Evolutionary conservation across 176 grass and related monocot species (phyloP), one percentile per base, ranked within the genome.

Genomic region (Calamus simplicifolius): DNA sequence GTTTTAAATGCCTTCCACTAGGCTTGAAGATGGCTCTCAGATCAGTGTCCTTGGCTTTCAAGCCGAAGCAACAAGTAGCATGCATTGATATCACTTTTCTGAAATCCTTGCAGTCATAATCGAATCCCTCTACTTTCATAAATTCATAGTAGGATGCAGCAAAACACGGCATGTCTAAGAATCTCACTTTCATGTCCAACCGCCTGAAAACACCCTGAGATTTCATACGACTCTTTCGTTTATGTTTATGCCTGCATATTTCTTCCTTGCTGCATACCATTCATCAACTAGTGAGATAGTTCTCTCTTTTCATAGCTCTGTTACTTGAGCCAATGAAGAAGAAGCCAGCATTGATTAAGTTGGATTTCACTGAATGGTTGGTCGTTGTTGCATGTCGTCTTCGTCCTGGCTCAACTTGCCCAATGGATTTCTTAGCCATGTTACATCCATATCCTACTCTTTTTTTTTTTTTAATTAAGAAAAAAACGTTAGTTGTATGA

Each of bases 211-310:
- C 74, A 51, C 72, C 75, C 50, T 27, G 66, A 4, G 74, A 82
- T 79, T 67, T 68, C 67, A 95, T 78, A 85, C 78, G 66, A 88
- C 85, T 73, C 85, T 77, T 72, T 85, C 89, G 66, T 95, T 95
- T 81, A 85, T 35, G 5, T 8, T 35, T 6, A 6, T 58, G 28
- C 81, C 75, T 17, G 49, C 27, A 1, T 74, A 82, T 4, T 0
- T 21, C 12, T n/a, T 51, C 49, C 80, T 59, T 8, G 71, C 71
- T 28, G 29, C 70, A 58, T 85, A 68, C 89, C 84, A 86, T 55
- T 71, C 66, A 12, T 79, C 81, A 66, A 80, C 71, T 68, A 85
- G 71, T 61, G 76, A 23, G 21, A 23, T 23, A 23, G 21, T 23
- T 23, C 21, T 23, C 1, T 23, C n/a, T 23, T 23, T 23, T 23